Conservation (phyloP, 164 flowering plant species). For the Akebia trifoliata region DNA sequence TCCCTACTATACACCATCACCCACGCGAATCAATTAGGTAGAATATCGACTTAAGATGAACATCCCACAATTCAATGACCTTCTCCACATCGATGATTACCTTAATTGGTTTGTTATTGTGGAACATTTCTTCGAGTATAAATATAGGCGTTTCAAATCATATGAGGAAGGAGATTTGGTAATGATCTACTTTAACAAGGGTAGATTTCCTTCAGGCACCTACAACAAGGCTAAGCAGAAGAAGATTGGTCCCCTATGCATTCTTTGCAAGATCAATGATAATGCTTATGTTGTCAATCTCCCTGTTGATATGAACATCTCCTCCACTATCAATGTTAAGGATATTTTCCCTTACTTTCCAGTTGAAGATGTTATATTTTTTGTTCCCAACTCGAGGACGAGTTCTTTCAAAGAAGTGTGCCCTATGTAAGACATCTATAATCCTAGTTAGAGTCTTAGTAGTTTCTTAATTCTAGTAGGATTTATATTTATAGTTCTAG, state of each 20-base stretch:
- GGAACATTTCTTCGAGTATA: too few relatives aligned
- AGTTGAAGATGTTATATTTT: neutral
- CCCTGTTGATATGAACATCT: neutral
- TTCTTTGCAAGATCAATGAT: neutral
- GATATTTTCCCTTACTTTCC: neutral
- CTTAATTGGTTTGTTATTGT: too few relatives aligned
- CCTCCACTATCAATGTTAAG: neutral
- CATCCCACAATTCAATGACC: too few relatives aligned
- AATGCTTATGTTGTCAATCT: neutral
- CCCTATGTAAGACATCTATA: neutral
- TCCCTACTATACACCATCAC: too few relatives aligned
- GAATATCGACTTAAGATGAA: too few relatives aligned
- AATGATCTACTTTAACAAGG: neutral
- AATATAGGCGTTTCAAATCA: too few relatives aligned
- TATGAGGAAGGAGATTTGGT: neutral
- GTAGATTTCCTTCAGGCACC: neutral
- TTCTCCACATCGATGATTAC: too few relatives aligned
- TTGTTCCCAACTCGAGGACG: conserved; percentile 1
- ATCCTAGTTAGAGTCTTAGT: too few relatives aligned
- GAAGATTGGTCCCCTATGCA: neutral
- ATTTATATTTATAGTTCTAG: too few relatives aligned
- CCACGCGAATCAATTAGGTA: too few relatives aligned
- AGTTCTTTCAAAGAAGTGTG: neutral
- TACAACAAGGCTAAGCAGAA: neutral
- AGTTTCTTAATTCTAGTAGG: too few relatives aligned